Base-by-base conservation (phyloP, 2,329 filamentous ascomycete genomes). In the Lomentospora prolificans region DNA sequence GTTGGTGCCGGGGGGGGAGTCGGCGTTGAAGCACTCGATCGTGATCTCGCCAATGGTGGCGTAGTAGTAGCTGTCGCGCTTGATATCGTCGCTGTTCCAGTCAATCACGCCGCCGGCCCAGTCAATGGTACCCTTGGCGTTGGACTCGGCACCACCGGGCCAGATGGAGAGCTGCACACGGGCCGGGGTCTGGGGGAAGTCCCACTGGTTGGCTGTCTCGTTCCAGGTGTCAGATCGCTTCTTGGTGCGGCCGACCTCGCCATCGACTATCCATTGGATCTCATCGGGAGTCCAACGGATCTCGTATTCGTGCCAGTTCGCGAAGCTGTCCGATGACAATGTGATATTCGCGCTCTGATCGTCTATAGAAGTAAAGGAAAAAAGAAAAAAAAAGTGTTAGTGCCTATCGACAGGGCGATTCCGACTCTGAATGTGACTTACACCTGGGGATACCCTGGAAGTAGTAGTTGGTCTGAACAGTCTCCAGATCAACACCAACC, bases 401-500 rank as follows among this genome's bases (percentile, higher is more conserved):
- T 44, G 3, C 4, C 30, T 6, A 12, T 33, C 6, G 30, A 12
- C 30, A 33, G 12, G 30, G 7, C 30, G 30, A 12, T 6, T 7
- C 7, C 30, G 12, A 24, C n/a, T 17, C 41, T 22, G 19, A 46
- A 19, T n/a, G 3, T 30, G 50, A 67, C 89, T 76, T 77, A 95
- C 90, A 97, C 69, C 92, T 79, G 39, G 89, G 86, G 60, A 96
- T 86, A 66, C 94, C 94, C 74, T 96, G 91, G 74, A 87, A 96
- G 74, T 96, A 99, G 77, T 85, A 99, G 75, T 99, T 99, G 67
- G 90, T 94, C 75, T 99, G 91, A 17, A 87, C 89, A 60, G 79
- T 81, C 50, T 76, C 66, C 59, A 95, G 76, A 65, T 96, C 89
- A 48, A 80, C 80, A 61, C 94, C 94, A 55, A 99, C 81, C 69